These are phyloP conservation scores for Castanea mollissima DNA, from an alignment of 306 rosid species.

Conservation along the genomic window DNA sequence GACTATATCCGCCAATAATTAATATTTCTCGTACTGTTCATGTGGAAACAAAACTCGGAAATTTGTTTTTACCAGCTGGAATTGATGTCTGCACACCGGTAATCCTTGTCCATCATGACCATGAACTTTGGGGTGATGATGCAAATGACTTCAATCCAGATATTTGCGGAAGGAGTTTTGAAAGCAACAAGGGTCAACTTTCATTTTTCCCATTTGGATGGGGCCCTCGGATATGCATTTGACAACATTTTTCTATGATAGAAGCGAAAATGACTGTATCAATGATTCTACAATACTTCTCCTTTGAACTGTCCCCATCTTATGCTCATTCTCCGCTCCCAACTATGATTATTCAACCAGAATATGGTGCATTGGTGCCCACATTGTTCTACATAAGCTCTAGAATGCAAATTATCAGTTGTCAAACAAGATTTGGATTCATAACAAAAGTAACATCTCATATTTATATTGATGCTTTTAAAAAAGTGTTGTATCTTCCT, in stretches of 20 bases:
- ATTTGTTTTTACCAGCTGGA: slow-evolving; percentile 32
- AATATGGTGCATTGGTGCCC: slow-evolving; percentile 49
- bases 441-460: too few species aligned
- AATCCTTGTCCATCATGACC: slow-evolving; percentile 24
- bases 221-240: slow-evolving; percentile 47
- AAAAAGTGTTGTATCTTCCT: too few species aligned
- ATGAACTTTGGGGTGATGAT: slow-evolving; percentile 42
- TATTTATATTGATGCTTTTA: too few species aligned
- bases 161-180: slow-evolving; percentile 31
- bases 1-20: slow-evolving; percentile 42
- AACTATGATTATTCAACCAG: slow-evolving; percentile 23
- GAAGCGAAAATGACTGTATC: slow-evolving; percentile 46
- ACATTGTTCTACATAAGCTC: slow-evolving; percentile 24
- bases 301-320: slow-evolving; percentile 39
- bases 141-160: slow-evolving; percentile 40
- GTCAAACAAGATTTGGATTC: background rate
- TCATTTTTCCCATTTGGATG: slow-evolving; percentile 38
- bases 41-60: slow-evolving; percentile 31
- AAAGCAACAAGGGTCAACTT: slow-evolving; percentile 26
- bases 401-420: background rate
- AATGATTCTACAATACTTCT: slow-evolving; percentile 31
- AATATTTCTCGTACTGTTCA: background rate
- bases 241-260: slow-evolving; percentile 38
- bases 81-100: background rate
- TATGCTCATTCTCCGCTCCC: slow-evolving; percentile 43